Evolutionary conservation across 208 protist species (phyloP), one percentile per base, ranked within the genome.

Genomic region (Trypanosoma congolense): DNA sequence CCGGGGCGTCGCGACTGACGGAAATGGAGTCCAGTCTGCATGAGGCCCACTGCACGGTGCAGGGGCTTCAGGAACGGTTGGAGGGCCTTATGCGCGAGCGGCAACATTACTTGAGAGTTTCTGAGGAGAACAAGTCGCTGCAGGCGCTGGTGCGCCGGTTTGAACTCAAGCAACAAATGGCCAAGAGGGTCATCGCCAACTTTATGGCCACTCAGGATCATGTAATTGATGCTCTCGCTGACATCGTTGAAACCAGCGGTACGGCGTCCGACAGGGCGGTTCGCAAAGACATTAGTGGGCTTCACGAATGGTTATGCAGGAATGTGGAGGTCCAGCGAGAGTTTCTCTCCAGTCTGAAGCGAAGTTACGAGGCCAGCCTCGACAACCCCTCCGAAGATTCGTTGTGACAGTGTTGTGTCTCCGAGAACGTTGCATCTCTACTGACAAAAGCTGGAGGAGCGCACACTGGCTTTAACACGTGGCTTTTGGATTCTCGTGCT

Each of bases 11-110:
- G 9, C 66, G 66, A 30, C 14, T 83, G 10, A 75, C 71, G 33
- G 73, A 81, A 19, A 68, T 87, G 67, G 83, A 87, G 56, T 54
- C 75, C 12, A 50, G 24, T 14, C 57, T 90, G n/a, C 58, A 73
- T 21, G 66, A 63, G 30, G 61, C 73, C 0, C 62, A 72, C 40
- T 26, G 54, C 16, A 73, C 59, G 24, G 56, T 80, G 9, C 21
- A 24, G 3, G 24, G 6, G 30, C 51, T 78, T 31, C 52, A 78
- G 24, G 44, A 40, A 1, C 42, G 54, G 19, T 30, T 73, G 36
- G 59, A 55, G n/a, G 40, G 36, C 16, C 70, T 72, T 38, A 29
- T 55, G 49, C 62, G 54, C 12, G 55, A 67, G 33, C 19, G 51
- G n/a, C 38, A 70, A 42, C 55, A 50, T 16, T 8, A 43, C 5